Conservation (phyloP, 2,329 filamentous ascomycete species). For the Fusarium pseudonygamai region DNA sequence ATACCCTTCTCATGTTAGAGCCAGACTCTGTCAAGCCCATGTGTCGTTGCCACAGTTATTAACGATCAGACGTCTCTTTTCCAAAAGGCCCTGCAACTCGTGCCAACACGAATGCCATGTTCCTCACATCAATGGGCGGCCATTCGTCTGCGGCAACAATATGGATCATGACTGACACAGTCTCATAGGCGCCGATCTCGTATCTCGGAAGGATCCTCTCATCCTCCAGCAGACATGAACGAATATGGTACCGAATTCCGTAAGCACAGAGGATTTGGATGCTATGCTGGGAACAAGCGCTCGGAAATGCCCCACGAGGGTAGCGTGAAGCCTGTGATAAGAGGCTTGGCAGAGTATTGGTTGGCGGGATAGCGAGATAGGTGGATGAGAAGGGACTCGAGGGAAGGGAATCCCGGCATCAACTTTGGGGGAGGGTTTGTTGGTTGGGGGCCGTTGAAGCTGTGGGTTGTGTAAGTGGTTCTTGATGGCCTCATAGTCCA, state of each 20-base stretch:
- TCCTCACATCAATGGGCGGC: neutral
- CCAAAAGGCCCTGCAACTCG: conserved; percentile 8
- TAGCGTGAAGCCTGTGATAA: conserved; percentile 5
- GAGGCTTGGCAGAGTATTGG: conserved; percentile 7
- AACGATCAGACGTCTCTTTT: neutral
- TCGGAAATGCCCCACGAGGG: neutral
- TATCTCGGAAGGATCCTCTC: conserved; percentile 8
- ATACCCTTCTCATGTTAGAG: neutral
- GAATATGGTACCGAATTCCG: conserved; percentile 3
- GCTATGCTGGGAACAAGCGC: neutral
- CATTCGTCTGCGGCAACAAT: neutral
- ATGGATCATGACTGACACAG: neutral
- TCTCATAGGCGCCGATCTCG: conserved; percentile 1
- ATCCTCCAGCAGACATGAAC: conserved; percentile 1
- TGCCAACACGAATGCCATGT: conserved; percentile 5
- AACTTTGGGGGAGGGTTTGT: neutral
- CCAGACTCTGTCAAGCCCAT: neutral
- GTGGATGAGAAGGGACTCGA: neutral
- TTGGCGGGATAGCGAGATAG: neutral
- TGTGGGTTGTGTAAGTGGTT: neutral
- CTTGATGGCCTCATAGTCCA: neutral
- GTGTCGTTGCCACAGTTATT: neutral
- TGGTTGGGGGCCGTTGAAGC: neutral
- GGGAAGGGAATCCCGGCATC: neutral
- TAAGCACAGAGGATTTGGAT: neutral